Base-by-base conservation (phyloP, 2,329 filamentous ascomycete genomes). In the Colletotrichum paranaense region DNA sequence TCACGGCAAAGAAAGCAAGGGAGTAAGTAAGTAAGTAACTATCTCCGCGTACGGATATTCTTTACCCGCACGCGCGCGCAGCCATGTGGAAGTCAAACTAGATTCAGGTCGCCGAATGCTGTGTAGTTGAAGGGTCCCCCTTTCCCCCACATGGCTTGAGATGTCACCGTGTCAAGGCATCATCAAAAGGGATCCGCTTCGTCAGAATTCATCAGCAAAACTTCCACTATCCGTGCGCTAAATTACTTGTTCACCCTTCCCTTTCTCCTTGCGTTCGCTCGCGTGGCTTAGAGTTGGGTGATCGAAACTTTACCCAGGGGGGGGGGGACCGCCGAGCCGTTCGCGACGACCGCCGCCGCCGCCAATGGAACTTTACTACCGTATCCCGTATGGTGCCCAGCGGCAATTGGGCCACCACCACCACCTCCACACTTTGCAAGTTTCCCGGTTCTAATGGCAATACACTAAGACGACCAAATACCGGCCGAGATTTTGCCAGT, bases 281-380 rank as follows among this genome's bases (percentile, higher is more conserved):
- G 57, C 68, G 64, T 62, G 57, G 57, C 57, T 72, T 52, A 52
- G 52, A 68, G 62, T 67, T 64, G 32, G 42, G 11, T 35, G 59
- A 67, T 46, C 46, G 24, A 56, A 60, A n/a, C 38, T 62, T 55
- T 46, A 24, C 42, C 19, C 12, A 19, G 38, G 19, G 42, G 42
- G 42, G 19, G 19, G 42, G 19, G 42, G 2, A 49, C 42, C 42
- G 42, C 42, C 19, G 42, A 49, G 42, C 42, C 42, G 42, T 49
- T 22, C 42, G 42, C 42, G 42, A 49, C 42, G 19, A 49, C n/a
- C 57, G n/a, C 52, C 19, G 26, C 49, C 62, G 22, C 26, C 28
- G 42, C 42, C 42, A 49, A 49, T 22, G 8, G 42, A 55, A 63
- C 56, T 53, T 62, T 55, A 35, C 24, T 30, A 30, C 28, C 38